Evolutionary conservation across 2,329 filamentous ascomycete species (phyloP).

Genomic region (Westerdykella aurantiaca): DNA sequence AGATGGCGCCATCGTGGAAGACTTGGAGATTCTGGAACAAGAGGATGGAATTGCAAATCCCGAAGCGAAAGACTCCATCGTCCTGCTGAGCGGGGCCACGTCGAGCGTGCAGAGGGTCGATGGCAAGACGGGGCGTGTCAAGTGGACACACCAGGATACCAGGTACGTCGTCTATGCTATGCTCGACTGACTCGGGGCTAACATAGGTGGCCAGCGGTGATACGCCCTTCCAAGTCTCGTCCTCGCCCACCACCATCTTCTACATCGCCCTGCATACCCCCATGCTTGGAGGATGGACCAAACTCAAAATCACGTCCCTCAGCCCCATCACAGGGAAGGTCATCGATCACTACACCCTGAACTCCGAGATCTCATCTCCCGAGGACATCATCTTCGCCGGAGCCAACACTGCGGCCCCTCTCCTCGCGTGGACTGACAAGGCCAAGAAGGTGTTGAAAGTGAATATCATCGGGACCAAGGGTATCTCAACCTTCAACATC

Average conservation of each 20-base stretch:
- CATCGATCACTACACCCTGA: constrained; percentile 64
- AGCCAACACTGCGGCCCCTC: constrained; percentile 66
- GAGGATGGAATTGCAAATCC: constrained; percentile 49
- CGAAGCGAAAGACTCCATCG: constrained; percentile 62
- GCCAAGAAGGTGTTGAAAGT: constrained; percentile 58
- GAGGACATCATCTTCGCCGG: constrained; percentile 69
- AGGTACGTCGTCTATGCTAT: constrained; percentile 36
- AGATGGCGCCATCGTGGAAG: constrained; percentile 51
- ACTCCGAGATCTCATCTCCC: constrained; percentile 61
- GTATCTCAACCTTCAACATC: constrained; percentile 40
- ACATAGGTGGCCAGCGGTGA: constrained; percentile 50
- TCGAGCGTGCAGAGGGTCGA: constrained; percentile 65
- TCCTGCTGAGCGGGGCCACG: constrained; percentile 55
- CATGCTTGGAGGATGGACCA: constrained; percentile 59
- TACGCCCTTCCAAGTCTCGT: constrained; percentile 68
- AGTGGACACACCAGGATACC: constrained; percentile 71
- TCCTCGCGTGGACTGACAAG: constrained; percentile 69
- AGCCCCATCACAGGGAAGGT: constrained; percentile 69
- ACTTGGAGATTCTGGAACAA: constrained; percentile 72
- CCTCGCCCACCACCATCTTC: constrained; percentile 63
- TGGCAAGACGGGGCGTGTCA: constrained; percentile 63
- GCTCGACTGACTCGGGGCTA: neutral
- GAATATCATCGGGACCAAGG: constrained; percentile 58
- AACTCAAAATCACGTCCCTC: constrained; percentile 67
- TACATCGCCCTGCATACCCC: constrained; percentile 68